These are phyloP conservation scores for Rickenella mellea DNA, from an alignment of 768 basidiomycete species.

Conservation along the genomic window DNA sequence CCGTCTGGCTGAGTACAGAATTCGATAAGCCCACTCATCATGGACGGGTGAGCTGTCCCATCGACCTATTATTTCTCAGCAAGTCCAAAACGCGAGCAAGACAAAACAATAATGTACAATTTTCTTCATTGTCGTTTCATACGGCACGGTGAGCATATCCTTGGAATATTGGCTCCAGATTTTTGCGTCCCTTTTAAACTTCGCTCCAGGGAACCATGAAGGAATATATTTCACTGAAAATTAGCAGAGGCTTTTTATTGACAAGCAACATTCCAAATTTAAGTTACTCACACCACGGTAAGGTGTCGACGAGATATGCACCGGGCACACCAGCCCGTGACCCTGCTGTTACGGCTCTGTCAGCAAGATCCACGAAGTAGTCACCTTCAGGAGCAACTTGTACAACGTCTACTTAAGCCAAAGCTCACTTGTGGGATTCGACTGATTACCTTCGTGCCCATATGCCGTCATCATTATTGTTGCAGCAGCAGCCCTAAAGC, in stretches of 20 bases:
- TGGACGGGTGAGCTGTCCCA: background rate
- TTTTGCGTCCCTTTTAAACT: constrained; percentile 5
- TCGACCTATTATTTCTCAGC: too few relatives aligned
- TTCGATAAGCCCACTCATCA: background rate
- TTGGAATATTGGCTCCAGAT: constrained; percentile 11
- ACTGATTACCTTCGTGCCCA: background rate
- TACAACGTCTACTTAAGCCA: background rate
- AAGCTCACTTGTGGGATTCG: background rate
- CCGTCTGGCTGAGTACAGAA: background rate
- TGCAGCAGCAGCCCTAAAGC: background rate
- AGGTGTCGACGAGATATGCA: background rate
- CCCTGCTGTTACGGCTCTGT: constrained; percentile 1
- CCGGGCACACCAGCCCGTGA: background rate
- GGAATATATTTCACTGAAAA: constrained; percentile 49
- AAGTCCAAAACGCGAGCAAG: background rate
- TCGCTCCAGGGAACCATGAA: constrained; percentile 9
- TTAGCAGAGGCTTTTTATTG: constrained; percentile 98
- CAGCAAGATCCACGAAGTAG: background rate
- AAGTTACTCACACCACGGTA: background rate
- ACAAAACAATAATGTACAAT: background rate
- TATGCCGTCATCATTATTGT: background rate
- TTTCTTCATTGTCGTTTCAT: constrained; percentile 9
- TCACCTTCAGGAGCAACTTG: constrained; percentile 1
- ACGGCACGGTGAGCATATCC: constrained; percentile 22
- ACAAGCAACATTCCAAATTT: constrained; percentile 43